Percentiles rank a stretch among this genome's conserved stretches.
Conservation (phyloP, 495 filamentous ascomycete species). For the Aspergillus taichungensis region DNA sequence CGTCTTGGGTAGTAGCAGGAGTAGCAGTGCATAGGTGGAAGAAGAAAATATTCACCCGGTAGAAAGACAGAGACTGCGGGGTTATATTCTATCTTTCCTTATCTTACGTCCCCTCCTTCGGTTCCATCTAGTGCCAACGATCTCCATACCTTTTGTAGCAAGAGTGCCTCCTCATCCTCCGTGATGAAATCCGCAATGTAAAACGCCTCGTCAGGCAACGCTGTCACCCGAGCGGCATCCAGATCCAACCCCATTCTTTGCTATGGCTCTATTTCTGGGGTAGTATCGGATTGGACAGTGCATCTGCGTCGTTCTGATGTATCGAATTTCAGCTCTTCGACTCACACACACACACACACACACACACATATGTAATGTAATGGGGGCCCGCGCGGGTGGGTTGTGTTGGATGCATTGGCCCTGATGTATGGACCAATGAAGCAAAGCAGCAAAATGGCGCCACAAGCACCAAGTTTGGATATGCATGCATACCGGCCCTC, state of each 20-base stretch:
- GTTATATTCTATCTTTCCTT: background rate
- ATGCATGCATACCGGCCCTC: too few relatives aligned
- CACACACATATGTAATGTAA: too few relatives aligned
- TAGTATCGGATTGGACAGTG: background rate
- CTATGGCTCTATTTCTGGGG: background rate
- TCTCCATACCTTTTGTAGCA: constrained; percentile 57
- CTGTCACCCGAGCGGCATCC: constrained; percentile 43
- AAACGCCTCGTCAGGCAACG: constrained; percentile 60
- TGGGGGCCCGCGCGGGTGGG: too few relatives aligned
- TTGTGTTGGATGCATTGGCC: too few relatives aligned
- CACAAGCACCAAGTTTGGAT: too few relatives aligned
- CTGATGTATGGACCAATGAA: too few relatives aligned
- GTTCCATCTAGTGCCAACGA: background rate
- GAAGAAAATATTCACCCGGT: too few relatives aligned
- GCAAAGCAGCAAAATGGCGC: too few relatives aligned
- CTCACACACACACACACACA: too few relatives aligned
- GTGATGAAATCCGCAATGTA: constrained; percentile 88
- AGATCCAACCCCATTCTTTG: constrained; percentile 14
- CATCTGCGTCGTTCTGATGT: background rate
- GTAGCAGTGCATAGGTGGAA: too few relatives aligned
- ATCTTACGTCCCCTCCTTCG: background rate
- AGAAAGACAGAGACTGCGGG: background rate
- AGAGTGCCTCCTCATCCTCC: constrained; percentile 57
- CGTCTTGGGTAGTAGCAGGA: too few relatives aligned
- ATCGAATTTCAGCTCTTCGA: too few relatives aligned